Evolutionary conservation across 345 rosid species (phyloP).

Genomic region (Acer negundo): DNA sequence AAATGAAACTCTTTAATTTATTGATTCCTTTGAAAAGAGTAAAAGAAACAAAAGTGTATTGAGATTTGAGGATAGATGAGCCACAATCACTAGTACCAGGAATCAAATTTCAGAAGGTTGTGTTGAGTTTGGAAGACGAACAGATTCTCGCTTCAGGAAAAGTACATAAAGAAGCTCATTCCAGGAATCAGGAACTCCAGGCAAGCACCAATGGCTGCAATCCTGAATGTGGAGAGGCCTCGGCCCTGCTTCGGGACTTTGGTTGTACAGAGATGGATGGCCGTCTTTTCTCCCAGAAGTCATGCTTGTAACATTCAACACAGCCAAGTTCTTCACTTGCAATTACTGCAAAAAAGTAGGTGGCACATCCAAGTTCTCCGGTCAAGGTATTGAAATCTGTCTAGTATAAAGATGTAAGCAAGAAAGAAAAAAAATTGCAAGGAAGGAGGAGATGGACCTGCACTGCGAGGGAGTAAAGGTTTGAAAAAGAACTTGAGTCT

Average conservation of each 20-base stretch:
- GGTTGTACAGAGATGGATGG: constrained; percentile 60
- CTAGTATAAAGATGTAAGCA: background rate
- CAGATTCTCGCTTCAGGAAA: constrained; percentile 36
- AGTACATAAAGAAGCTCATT: constrained; percentile 55
- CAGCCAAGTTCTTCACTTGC: constrained; percentile 26
- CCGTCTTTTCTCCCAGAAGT: constrained; percentile 65
- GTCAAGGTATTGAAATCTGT: constrained; percentile 3
- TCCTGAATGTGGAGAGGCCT: constrained; percentile 59
- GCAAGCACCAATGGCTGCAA: constrained; percentile 86
- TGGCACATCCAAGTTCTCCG: constrained; percentile 32
- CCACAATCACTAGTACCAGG: background rate
- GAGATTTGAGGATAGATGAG: background rate
- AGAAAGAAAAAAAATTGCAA: background rate
- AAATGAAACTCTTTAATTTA: background rate
- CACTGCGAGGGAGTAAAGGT: constrained; percentile 70
- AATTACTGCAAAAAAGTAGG: too few relatives aligned
- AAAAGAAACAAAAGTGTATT: background rate
- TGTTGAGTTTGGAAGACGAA: background rate
- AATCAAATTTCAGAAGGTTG: constrained; percentile 15
- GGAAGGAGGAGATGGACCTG: constrained; percentile 41
- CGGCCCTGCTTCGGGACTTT: constrained; percentile 36
- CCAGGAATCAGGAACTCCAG: constrained; percentile 73
- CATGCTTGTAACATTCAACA: constrained; percentile 62
- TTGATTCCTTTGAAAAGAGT: background rate
- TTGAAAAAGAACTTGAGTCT: constrained; percentile 64